Percentiles rank a stretch among this genome's conserved stretches.
Conservation (phyloP, 768 basidiomycete species). For the Chalciporus piperatus region DNA sequence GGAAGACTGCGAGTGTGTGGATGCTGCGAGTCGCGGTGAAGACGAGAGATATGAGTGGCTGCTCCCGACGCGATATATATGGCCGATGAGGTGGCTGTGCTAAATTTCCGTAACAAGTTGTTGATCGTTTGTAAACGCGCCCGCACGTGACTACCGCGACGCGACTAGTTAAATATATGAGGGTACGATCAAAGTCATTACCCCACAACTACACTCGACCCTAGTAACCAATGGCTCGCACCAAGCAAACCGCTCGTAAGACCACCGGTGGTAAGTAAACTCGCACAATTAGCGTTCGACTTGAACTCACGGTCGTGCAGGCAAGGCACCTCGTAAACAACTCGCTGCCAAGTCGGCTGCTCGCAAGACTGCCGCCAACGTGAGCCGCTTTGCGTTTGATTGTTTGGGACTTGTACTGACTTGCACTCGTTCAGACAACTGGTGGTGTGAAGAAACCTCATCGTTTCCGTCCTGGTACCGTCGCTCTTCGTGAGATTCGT, state of each 20-base stretch:
- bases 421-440: slow-evolving; percentile 41
- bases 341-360: slow-evolving; percentile 62
- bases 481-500: slow-evolving; percentile 87
- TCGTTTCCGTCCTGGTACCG: slow-evolving; percentile 80
- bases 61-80: slow-evolving; percentile 21
- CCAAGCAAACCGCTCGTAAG: slow-evolving; percentile 76
- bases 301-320: slow-evolving; percentile 20
- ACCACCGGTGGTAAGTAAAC: slow-evolving; percentile 61
- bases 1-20: slow-evolving; percentile 12
- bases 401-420: not conserved
- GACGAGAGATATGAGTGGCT: slow-evolving; percentile 6
- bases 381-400: slow-evolving; percentile 24
- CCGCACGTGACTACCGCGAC: slow-evolving; percentile 31
- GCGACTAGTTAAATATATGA: slow-evolving; percentile 22
- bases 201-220: not conserved
- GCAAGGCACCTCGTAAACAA: slow-evolving; percentile 70
- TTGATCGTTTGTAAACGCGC: slow-evolving; percentile 5
- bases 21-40: slow-evolving; percentile 9
- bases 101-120: slow-evolving; percentile 25
- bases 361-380: slow-evolving; percentile 48
- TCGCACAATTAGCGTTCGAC: not conserved
- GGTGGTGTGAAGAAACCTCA: slow-evolving; percentile 96
- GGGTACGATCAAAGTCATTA: slow-evolving; percentile 4
- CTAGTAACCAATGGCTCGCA: slow-evolving; percentile 57
- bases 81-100: slow-evolving; percentile 25